Evolutionary conservation across 805 yeast species (phyloP), one percentile per base, ranked within the genome.

Genomic region (Hanseniaspora pseudoguilliermondii): DNA sequence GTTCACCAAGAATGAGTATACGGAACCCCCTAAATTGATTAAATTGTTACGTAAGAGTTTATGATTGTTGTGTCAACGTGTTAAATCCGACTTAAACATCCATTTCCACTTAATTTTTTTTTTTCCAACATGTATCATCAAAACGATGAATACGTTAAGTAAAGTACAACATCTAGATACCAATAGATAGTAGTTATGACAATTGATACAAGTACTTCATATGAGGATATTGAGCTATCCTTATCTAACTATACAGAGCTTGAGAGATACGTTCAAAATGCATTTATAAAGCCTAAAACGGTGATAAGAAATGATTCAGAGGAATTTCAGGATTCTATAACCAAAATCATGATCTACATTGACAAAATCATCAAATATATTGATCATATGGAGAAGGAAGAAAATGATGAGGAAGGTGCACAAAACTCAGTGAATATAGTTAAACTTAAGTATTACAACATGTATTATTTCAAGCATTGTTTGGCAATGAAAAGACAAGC

Each of bases 401-500:
- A 53, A 21, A 27, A 20, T 29, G 50, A 52, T 9, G 39, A 21
- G 3, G 50, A 39, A 21, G 50, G 40, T 38, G 47, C 16, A 35
- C 32, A 15, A 23, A 39, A 15, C 5, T 21, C 41, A 20, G n/a
- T 23, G 34, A 50, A 35, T 34, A 40, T 51, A 16, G 25, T 53
- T n/a, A 21, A 29, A 18, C 21, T 46, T 16, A 46, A 53, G 34
- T 53, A 53, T n/a, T n/a, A 27, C 18, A 53, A 53, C 29, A 10
- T 53, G n/a, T 39, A 53, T 13, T 53, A 18, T 25, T 53, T 23
- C 34, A 53, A 53, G 21, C 49, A 46, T 32, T 21, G 46, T 10
- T 20, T 53, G 16, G 21, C 47, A 3, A 46, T 46, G 50, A 53
- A 46, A 29, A 53, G 25, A n/a, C 56, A 53, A 32, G 56, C 56